phyloP scores from a whole-genome alignment of 2,329 filamentous ascomycete genomes.

The Claviceps quebecensis region DNA sequence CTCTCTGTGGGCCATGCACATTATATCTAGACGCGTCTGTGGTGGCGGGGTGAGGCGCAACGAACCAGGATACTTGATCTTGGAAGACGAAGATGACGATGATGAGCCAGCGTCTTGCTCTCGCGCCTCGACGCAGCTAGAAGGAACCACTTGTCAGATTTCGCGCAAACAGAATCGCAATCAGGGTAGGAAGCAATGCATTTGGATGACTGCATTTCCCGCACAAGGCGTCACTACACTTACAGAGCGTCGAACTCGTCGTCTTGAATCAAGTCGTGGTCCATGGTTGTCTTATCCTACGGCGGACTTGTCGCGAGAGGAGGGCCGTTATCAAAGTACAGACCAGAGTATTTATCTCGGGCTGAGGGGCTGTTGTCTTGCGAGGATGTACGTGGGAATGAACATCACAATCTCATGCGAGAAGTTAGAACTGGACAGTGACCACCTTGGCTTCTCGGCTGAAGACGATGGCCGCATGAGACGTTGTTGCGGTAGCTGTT shows the following conservation, averaged over 20 bases:
- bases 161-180: background rate
- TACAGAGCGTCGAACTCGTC: constrained; percentile 44
- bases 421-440: no score
- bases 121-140: constrained; percentile 21
- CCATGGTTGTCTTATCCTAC: constrained; percentile 1
- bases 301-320: background rate
- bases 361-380: no score
- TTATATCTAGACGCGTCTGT: background rate
- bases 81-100: background rate
- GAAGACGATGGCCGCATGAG: background rate
- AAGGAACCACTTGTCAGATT: background rate
- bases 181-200: background rate
- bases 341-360: no score
- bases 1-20: background rate
- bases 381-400: no score
- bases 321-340: no score
- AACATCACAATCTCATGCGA: no score
- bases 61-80: constrained; percentile 24
- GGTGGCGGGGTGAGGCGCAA: background rate
- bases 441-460: background rate
- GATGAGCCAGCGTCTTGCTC: background rate
- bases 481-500: background rate
- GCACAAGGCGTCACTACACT: constrained; percentile 9
- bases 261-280: constrained; percentile 26
- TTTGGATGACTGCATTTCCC: background rate